Evolutionary conservation across 257 asterid species (phyloP).

Genomic region (Fraxinus excelsior): DNA sequence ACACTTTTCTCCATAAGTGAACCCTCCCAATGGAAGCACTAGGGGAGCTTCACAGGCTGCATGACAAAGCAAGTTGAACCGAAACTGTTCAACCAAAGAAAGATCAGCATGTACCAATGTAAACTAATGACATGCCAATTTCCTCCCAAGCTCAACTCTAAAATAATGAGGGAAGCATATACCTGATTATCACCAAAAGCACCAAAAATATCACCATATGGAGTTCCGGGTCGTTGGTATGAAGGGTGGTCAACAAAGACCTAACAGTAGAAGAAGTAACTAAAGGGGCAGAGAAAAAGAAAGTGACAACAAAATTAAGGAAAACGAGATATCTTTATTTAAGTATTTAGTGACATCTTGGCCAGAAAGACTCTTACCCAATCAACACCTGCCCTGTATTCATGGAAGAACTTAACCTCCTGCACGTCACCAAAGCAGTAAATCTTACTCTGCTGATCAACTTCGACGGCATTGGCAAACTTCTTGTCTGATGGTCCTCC

Average conservation of each 20-base stretch:
- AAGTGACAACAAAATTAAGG: neutral
- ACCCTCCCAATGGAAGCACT: constrained; percentile 91
- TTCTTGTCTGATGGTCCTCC: constrained; percentile 62
- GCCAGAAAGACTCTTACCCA: constrained; percentile 60
- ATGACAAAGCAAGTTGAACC: constrained; percentile 94
- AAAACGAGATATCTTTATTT: neutral
- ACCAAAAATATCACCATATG: constrained; percentile 87
- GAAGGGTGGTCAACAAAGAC: constrained; percentile 90
- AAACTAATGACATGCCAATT: constrained; percentile 14
- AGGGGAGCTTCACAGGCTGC: constrained; percentile 99
- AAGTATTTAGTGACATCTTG: neutral
- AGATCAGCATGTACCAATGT: constrained; percentile 27
- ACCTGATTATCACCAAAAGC: constrained; percentile 99
- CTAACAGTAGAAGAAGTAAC: constrained; percentile 40
- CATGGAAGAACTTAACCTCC: constrained; percentile 84
- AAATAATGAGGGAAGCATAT: constrained; percentile 14
- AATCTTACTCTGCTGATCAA: constrained; percentile 46
- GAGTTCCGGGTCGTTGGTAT: constrained; percentile 89
- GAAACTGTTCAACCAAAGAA: constrained; percentile 62
- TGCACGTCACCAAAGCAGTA: constrained; percentile 74
- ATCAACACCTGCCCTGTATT: constrained; percentile 92
- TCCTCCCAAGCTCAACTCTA: constrained; percentile 13
- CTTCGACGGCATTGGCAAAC: constrained; percentile 59
- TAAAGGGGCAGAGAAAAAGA: neutral
- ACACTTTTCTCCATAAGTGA: constrained; percentile 89